phyloP scores from a whole-genome alignment of 768 basidiomycete species.

The Phylloporus sp. region DNA sequence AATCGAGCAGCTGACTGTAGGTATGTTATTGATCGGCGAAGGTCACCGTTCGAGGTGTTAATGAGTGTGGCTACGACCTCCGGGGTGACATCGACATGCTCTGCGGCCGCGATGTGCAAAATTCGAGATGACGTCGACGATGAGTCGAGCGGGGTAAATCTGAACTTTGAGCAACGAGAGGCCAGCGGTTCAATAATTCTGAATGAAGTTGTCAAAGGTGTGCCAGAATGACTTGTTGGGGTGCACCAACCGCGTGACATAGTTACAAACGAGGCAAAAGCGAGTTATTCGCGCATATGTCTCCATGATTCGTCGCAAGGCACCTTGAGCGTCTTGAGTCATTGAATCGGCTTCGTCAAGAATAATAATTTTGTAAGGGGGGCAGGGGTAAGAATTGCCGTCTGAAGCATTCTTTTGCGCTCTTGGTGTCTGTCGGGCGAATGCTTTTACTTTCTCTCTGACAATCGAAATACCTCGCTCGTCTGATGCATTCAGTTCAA shows the following conservation, averaged over 20 bases:
- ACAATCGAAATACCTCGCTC: constrained; percentile 97
- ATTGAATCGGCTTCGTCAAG: constrained; percentile 99
- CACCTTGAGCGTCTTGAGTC: constrained; percentile 99
- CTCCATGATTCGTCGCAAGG: constrained; percentile 98
- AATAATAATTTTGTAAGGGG: constrained; percentile 98
- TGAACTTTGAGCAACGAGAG: constrained; percentile 98
- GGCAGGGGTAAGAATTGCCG: constrained; percentile 86
- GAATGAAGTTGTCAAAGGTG: constrained; percentile 2
- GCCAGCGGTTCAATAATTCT: constrained; percentile 99
- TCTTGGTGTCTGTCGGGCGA: constrained; percentile 88
- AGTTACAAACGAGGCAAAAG: constrained; percentile 98
- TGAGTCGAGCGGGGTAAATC: constrained; percentile 89
- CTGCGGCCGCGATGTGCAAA: constrained; percentile 72
- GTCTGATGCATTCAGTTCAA: constrained; percentile 98
- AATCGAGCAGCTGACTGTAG: constrained; percentile 93
- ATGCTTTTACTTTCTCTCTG: constrained; percentile 97
- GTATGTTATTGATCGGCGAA: constrained; percentile 96
- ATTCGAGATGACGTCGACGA: constrained; percentile 72
- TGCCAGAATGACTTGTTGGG: not conserved
- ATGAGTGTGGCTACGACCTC: constrained; percentile 73
- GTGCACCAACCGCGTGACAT: constrained; percentile 84
- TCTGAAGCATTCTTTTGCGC: constrained; percentile 72
- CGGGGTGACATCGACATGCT: constrained; percentile 56
- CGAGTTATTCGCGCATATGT: constrained; percentile 96
- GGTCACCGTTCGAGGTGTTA: constrained; percentile 80